phyloP scores from a whole-genome alignment of 2,329 filamentous ascomycete genomes.

The Aspergillus quadricinctus region DNA sequence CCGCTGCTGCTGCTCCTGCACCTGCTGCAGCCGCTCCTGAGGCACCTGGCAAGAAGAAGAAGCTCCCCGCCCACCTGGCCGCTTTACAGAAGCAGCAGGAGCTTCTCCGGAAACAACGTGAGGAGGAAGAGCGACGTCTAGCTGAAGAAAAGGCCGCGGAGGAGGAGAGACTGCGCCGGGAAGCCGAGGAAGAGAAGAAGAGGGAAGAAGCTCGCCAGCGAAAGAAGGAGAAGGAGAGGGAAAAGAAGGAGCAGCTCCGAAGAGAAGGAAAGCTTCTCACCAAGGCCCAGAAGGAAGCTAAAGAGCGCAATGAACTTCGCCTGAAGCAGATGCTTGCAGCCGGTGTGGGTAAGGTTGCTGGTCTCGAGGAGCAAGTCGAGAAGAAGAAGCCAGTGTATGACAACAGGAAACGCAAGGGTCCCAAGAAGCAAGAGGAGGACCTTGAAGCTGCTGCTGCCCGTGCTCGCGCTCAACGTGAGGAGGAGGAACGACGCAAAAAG shows the following conservation, averaged over 20 bases:
- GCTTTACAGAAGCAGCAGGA: constrained; percentile 50
- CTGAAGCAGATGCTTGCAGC: constrained; percentile 48
- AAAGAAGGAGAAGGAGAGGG: constrained; percentile 48
- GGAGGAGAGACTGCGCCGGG: constrained; percentile 33
- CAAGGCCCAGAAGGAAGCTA: constrained; percentile 46
- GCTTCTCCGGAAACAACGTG: constrained; percentile 40
- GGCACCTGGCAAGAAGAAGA: constrained; percentile 73
- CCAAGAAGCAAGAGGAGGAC: constrained; percentile 58
- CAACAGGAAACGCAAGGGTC: constrained; percentile 70
- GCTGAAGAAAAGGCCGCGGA: constrained; percentile 40
- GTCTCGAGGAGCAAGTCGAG: constrained; percentile 46
- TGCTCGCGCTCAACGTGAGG: constrained; percentile 43
- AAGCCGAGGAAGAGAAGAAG: constrained; percentile 45
- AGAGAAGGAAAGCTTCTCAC: constrained; percentile 48
- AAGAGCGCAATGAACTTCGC: constrained; percentile 44
- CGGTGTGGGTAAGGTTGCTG: constrained; percentile 42
- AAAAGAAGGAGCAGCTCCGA: constrained; percentile 48
- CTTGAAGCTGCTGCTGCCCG: constrained; percentile 46
- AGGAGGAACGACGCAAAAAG: constrained; percentile 55
- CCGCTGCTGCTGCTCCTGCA: constrained; percentile 35
- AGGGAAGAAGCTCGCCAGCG: constrained; percentile 43
- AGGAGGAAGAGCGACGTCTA: constrained; percentile 40
- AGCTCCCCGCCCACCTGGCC: constrained; percentile 60
- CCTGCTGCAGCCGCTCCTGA: constrained; percentile 30
- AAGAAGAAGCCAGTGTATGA: constrained; percentile 78